Conservation (phyloP, 306 rosid species). For the Rubus parviflorus region DNA sequence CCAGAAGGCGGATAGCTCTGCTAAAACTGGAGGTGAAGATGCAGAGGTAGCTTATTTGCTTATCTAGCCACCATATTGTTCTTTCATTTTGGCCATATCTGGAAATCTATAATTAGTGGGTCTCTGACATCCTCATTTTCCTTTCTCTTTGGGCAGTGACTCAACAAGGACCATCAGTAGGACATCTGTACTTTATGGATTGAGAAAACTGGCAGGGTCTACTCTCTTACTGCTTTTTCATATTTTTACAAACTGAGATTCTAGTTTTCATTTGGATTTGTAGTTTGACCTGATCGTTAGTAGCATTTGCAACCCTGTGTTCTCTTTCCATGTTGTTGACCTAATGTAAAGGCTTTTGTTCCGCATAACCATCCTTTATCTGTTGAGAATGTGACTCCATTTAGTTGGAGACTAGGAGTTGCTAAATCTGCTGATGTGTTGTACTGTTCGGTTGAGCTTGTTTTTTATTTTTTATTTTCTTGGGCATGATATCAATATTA, state of each 20-base stretch:
- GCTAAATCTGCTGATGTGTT: neutral
- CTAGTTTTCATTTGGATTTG: conserved; percentile 13
- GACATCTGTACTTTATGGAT: conserved; percentile 30
- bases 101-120: neutral
- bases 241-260: conserved; percentile 25
- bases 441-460: neutral
- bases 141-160: conserved; percentile 40
- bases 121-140: neutral
- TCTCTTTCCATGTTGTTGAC: conserved; percentile 9
- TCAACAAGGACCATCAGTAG: conserved; percentile 18
- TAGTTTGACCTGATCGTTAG: conserved; percentile 1
- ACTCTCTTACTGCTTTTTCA: conserved; percentile 23
- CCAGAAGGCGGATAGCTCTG: conserved; percentile 42
- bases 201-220: conserved; percentile 32
- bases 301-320: conserved; percentile 3
- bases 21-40: conserved; percentile 43
- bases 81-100: neutral
- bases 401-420: neutral
- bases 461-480: neutral
- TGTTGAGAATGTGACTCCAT: conserved; percentile 1
- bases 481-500: neutral
- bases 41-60: conserved; percentile 47
- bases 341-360: conserved; percentile 11
- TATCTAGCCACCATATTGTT: conserved; percentile 2
- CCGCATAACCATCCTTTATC: neutral